Conservation (phyloP, 2,329 filamentous ascomycete species). For the Xylaria sp. region DNA sequence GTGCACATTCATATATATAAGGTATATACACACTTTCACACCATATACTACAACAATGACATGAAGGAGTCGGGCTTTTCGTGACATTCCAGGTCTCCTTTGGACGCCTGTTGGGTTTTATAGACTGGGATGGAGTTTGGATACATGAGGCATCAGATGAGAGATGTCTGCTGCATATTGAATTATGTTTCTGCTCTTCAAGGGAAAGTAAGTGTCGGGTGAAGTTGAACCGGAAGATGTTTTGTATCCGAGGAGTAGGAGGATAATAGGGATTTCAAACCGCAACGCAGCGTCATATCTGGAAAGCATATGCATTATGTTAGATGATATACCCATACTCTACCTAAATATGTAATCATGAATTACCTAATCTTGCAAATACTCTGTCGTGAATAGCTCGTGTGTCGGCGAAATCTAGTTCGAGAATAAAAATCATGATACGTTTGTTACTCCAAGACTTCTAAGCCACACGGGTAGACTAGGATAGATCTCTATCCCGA, state of each 20-base stretch:
- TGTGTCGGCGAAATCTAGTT: not conserved
- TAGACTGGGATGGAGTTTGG: constrained; percentile 25
- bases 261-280: constrained; percentile 6
- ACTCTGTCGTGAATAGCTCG: not conserved
- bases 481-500: not conserved
- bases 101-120: not conserved
- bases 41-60: constrained; percentile 1
- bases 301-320: constrained; percentile 18
- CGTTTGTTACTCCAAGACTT: no score
- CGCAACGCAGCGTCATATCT: not conserved
- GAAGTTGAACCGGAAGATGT: not conserved
- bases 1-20: constrained; percentile 9
- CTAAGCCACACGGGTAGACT: no score
- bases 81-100: constrained; percentile 1
- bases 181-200: no score
- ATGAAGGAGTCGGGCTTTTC: constrained; percentile 9
- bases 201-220: not conserved
- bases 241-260: not conserved
- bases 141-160: constrained; percentile 4
- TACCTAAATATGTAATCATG: constrained; percentile 13
- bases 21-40: constrained; percentile 3
- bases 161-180: constrained; percentile 7
- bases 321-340: constrained; percentile 23
- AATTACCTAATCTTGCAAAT: not conserved
- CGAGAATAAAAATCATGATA: no score